Evolutionary conservation across 1,139 yeast genomes (phyloP).

Genomic region (Blastobotrys capitulatus): DNA sequence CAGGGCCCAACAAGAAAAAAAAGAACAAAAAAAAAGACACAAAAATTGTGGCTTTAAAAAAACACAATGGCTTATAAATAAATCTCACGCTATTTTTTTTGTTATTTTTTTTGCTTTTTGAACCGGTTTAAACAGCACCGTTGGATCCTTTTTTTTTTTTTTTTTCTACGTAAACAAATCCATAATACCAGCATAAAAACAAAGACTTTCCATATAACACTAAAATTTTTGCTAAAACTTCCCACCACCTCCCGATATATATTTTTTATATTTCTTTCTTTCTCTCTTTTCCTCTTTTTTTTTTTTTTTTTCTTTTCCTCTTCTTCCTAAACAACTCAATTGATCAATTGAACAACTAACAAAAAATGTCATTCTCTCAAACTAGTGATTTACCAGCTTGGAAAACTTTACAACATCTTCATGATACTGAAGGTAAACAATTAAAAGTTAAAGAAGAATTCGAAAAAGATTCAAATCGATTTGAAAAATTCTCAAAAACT

Average conservation of each 20-base stretch:
- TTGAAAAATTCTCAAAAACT: conserved; percentile 66
- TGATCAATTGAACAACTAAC: neutral
- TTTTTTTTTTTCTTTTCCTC: neutral
- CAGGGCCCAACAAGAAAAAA: too few species aligned
- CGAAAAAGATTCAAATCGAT: conserved; percentile 65
- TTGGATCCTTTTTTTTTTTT: neutral
- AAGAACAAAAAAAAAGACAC: too few species aligned
- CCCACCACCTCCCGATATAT: too few species aligned
- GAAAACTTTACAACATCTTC: conserved; percentile 67
- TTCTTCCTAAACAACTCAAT: neutral
- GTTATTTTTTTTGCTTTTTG: too few species aligned
- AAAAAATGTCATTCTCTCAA: conserved; percentile 47
- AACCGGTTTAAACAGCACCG: too few species aligned
- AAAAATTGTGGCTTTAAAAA: neutral
- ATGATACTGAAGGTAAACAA: conserved; percentile 59
- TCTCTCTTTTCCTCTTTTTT: neutral
- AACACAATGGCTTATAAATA: neutral
- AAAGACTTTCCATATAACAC: too few species aligned
- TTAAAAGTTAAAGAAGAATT: conserved; percentile 77
- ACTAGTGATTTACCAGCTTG: conserved; percentile 80
- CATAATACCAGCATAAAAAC: too few species aligned
- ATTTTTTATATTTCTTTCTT: neutral
- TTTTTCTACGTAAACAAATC: neutral
- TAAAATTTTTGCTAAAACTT: too few species aligned
- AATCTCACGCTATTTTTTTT: neutral